Conservation (phyloP, 768 basidiomycete genomes). For the Boletus sensibilis region DNA sequence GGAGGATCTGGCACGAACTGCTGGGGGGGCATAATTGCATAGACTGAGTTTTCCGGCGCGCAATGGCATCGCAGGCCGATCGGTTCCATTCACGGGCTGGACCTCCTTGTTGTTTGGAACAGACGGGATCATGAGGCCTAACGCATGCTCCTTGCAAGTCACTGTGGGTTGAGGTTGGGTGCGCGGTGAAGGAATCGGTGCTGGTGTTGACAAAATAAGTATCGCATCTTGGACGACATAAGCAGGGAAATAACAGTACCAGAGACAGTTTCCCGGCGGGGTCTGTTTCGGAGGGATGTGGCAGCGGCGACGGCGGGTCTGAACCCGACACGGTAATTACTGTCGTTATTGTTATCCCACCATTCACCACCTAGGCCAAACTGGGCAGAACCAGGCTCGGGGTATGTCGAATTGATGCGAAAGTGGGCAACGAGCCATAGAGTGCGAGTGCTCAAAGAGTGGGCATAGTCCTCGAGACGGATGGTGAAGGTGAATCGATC, state of each 20-base stretch:
- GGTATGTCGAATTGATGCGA: slow-evolving; percentile 25
- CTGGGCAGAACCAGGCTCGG: slow-evolving; percentile 14
- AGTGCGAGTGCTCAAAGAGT: slow-evolving; percentile 46
- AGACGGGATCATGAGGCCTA: slow-evolving; percentile 5
- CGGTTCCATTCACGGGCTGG: background rate
- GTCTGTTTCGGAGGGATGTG: background rate
- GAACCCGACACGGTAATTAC: slow-evolving; percentile 80
- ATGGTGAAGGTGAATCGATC: slow-evolving; percentile 63
- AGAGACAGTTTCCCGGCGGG: slow-evolving; percentile 23
- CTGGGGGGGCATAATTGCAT: slow-evolving; percentile 36
- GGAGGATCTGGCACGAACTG: background rate
- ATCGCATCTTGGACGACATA: background rate
- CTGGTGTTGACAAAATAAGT: slow-evolving; percentile 14
- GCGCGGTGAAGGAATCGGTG: background rate
- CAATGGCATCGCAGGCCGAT: background rate
- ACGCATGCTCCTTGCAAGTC: slow-evolving; percentile 14
- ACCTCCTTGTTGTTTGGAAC: background rate
- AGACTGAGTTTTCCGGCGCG: slow-evolving; percentile 28
- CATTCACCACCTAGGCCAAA: slow-evolving; percentile 63
- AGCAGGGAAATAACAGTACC: slow-evolving; percentile 8
- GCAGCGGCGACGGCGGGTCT: slow-evolving; percentile 12
- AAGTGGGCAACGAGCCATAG: slow-evolving; percentile 65
- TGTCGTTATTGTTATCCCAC: slow-evolving; percentile 89
- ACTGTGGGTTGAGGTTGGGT: background rate
- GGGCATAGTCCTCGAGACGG: slow-evolving; percentile 69